Evolutionary conservation across 352 stramenopile species (phyloP).

Genomic region (Phytophthora agathidicida): DNA sequence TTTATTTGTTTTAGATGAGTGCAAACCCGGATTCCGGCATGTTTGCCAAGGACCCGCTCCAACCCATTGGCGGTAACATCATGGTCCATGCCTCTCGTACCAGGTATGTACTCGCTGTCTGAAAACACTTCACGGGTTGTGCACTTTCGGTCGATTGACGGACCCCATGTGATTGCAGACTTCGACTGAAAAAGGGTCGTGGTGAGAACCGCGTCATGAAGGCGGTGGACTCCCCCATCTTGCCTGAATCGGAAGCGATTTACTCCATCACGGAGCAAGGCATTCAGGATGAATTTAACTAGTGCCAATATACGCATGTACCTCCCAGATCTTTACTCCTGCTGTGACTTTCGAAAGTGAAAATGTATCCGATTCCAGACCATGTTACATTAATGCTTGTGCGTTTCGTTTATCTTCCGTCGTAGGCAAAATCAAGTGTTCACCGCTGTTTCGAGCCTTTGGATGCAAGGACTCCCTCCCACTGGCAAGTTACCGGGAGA

Average conservation of each 20-base stretch:
- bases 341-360: conserved; percentile 11
- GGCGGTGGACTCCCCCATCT: conserved; percentile 95
- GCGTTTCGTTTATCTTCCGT: no score
- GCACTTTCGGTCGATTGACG: conserved; percentile 2
- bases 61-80: conserved; percentile 93
- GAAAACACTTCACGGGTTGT: no score
- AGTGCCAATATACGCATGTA: conserved; percentile 35
- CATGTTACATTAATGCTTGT: no score
- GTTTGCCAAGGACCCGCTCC: conserved; percentile 90
- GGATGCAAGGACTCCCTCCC: no score
- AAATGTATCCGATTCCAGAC: conserved; percentile 16
- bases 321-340: not conserved
- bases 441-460: no score
- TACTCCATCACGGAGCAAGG: conserved; percentile 97
- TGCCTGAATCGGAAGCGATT: conserved; percentile 97
- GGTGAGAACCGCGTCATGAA: conserved; percentile 99
- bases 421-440: no score
- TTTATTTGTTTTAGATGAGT: conserved; percentile 65
- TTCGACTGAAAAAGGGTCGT: conserved; percentile 96
- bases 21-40: conserved; percentile 90
- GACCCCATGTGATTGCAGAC: conserved; percentile 33
- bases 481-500: no score
- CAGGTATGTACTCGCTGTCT: conserved; percentile 40
- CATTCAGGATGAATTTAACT: conserved; percentile 93
- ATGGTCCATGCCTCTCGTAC: conserved; percentile 88